Conservation (phyloP, 441 rosid species). For the Biscutella laevigata region DNA sequence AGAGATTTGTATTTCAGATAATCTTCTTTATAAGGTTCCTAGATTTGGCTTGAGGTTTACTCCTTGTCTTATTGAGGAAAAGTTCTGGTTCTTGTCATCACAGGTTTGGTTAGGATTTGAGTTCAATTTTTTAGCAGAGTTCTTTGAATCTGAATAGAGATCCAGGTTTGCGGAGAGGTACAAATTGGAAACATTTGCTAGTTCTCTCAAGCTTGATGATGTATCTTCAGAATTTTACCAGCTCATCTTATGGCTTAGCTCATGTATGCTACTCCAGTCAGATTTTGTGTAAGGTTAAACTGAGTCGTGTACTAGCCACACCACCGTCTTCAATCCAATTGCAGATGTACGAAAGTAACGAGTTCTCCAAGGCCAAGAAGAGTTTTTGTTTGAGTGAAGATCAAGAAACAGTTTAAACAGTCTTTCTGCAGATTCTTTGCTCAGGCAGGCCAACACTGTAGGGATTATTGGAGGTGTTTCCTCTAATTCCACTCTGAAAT, state of each 20-base stretch:
- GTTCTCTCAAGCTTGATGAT: conserved; percentile 33
- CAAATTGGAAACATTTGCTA: conserved; percentile 2
- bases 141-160: not conserved
- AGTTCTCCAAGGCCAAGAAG: conserved; percentile 32
- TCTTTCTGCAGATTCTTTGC: conserved; percentile 31
- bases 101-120: not conserved
- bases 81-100: too few relatives aligned
- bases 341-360: conserved; percentile 42
- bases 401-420: conserved; percentile 17
- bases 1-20: not conserved
- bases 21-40: not conserved
- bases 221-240: conserved; percentile 34
- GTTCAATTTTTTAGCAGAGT: not conserved
- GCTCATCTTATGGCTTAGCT: conserved; percentile 28
- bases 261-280: conserved; percentile 22
- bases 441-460: conserved; percentile 40
- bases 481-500: conserved; percentile 38
- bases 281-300: conserved; percentile 23
- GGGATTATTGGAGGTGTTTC: conserved; percentile 73
- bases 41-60: not conserved
- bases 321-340: conserved; percentile 40
- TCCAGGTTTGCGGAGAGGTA: conserved; percentile 8
- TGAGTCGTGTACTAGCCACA: conserved; percentile 33
- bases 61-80: conserved; percentile 18
- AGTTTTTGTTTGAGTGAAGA: conserved; percentile 24